A percentile compares a stretch with the other conserved stretches of the same genome.
phyloP scores from a whole-genome alignment of 257 asterid genomes.

The Solanum rostratum region DNA sequence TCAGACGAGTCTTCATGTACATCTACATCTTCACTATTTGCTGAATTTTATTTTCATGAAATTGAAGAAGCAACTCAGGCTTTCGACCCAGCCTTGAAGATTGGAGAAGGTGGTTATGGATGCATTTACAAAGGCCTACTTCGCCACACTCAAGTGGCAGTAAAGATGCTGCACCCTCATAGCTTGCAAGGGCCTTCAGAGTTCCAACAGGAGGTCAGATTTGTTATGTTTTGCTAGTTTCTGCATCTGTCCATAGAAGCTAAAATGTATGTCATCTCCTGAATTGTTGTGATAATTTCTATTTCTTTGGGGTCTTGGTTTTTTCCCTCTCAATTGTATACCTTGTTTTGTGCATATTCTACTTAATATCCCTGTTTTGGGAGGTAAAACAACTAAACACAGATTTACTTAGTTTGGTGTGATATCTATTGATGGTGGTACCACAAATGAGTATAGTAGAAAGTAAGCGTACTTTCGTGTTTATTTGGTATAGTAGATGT shows the following conservation, averaged over 20 bases:
- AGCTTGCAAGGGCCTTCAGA: constrained; percentile 75
- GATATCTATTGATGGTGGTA: background rate
- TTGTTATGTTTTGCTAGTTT: background rate
- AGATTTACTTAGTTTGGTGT: background rate
- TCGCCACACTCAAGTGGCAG: constrained; percentile 72
- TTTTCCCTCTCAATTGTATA: background rate
- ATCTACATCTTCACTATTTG: constrained; percentile 40
- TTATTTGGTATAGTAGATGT: background rate
- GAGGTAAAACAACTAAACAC: background rate
- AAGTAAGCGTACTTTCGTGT: background rate
- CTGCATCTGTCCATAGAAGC: background rate
- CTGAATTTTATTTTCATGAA: constrained; percentile 60
- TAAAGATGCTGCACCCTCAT: constrained; percentile 58
- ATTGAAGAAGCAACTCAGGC: constrained; percentile 63
- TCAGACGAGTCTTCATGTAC: constrained; percentile 43
- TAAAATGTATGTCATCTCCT: background rate
- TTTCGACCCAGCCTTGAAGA: constrained; percentile 51
- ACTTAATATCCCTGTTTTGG: background rate
- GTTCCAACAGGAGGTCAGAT: constrained; percentile 76
- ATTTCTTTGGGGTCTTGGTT: background rate
- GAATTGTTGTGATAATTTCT: background rate
- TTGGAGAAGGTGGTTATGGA: constrained; percentile 91
- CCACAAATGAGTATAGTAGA: background rate
- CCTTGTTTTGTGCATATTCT: background rate
- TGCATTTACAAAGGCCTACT: constrained; percentile 62